A percentile compares a stretch with the other conserved stretches of the same genome.
Conservation (phyloP, 768 basidiomycete genomes). For the Calocera cornea region DNA sequence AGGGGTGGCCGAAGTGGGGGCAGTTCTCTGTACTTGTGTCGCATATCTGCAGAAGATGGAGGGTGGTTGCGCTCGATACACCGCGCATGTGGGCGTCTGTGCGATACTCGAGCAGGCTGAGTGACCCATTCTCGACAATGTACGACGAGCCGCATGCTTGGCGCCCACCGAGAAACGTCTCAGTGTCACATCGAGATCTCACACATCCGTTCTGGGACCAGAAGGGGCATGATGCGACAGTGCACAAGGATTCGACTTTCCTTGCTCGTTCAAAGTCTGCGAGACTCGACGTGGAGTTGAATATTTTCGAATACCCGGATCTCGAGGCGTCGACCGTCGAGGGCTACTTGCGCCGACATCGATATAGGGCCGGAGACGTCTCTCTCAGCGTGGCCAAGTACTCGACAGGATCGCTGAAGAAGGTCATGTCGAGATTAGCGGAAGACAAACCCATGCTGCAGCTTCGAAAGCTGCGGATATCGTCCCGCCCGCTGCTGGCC, state of each 20-base stretch:
- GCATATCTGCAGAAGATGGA: neutral
- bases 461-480: neutral
- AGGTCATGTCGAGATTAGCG: neutral
- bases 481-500: neutral
- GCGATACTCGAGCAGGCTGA: slow-evolving; percentile 2
- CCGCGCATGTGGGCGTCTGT: slow-evolving; percentile 1
- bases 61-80: neutral
- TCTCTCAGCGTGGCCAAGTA: slow-evolving; percentile 3
- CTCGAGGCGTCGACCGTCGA: neutral
- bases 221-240: neutral
- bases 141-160: neutral
- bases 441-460: neutral
- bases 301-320: neutral
- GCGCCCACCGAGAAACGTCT: neutral
- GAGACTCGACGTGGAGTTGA: neutral
- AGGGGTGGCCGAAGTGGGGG: neutral
- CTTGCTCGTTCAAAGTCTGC: neutral
- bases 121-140: neutral
- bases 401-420: neutral
- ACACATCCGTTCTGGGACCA: slow-evolving; percentile 2
- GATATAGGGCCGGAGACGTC: neutral
- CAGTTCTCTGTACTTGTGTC: neutral
- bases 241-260: neutral
- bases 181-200: neutral
- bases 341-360: neutral